Evolutionary conservation across 768 basidiomycete genomes (phyloP), one percentile per base, ranked within the genome.

Genomic region (Mycena alexandri): DNA sequence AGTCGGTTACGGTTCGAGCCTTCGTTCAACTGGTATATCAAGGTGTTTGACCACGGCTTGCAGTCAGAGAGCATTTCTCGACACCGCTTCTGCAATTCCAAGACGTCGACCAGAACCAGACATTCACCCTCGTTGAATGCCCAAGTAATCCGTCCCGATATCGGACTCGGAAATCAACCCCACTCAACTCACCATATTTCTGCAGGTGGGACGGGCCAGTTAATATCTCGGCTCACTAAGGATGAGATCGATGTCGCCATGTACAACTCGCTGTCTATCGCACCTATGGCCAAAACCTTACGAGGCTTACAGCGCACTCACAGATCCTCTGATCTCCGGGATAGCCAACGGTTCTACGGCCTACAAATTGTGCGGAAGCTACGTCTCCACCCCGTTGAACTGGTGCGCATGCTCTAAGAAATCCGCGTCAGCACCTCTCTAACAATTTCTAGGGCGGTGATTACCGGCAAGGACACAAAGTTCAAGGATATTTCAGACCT

Each of bases 281-380:
- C 17, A 24, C n/a, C 24, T 34, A 7, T 46, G 16, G 14, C 11
- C 43, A 33, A 46, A 47, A 33, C 8, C 57, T 66, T 25, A 71
- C 36, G 38, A 61, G 41, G 11, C 53, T 50, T 47, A 72, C 68
- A 94, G 95, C 74, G 94, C 94, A 0, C 87, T 98, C 53, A 98
- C 96, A 1, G 96, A 97, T 74, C 87, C 93, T 0, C 81, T 98
- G 34, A 94, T 98, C 69, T 93, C 95, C 55, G 96, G 96, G 0
- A 93, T 98, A 61, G 95, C 94, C 9, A 96, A 95, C 62, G 94
- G 95, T 1, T 93, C 92, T 0, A 85, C 86, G 58, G 88, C 91
- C 9, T 99, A 98, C 80, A 95, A 93, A 77, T 90, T 98, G 19
- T 90, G 97, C 5, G 96, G 97, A 9, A 93, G 93, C 74, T 98